These are phyloP conservation scores for Suhomyces pyralidae DNA, from an alignment of 805 yeast genomes.

Conservation along the genomic window DNA sequence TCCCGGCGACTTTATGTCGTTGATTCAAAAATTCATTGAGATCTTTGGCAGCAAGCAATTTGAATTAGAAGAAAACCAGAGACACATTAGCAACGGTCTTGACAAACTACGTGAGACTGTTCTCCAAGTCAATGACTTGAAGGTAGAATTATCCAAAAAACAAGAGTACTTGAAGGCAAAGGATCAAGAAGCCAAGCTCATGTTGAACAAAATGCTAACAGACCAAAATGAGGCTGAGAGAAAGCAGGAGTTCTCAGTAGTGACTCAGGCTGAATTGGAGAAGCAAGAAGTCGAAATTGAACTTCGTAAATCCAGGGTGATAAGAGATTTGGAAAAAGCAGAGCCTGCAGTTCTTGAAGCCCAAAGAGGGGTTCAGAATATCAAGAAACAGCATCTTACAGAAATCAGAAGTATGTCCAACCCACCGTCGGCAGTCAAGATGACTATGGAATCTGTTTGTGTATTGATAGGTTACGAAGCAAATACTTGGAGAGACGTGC, in stretches of 20 bases:
- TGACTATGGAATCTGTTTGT: slow-evolving; percentile 87
- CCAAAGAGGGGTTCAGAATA: slow-evolving; percentile 83
- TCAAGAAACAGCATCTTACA: slow-evolving; percentile 86
- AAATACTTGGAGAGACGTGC: slow-evolving; percentile 77
- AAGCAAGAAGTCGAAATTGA: slow-evolving; percentile 63
- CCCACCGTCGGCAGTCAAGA: slow-evolving; percentile 85
- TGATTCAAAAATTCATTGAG: slow-evolving; percentile 43
- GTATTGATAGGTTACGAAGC: slow-evolving; percentile 70
- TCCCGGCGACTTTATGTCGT: slow-evolving; percentile 57
- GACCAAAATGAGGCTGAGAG: slow-evolving; percentile 94
- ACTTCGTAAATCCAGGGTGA: slow-evolving; percentile 51
- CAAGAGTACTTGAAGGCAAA: slow-evolving; percentile 49
- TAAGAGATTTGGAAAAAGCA: slow-evolving; percentile 65
- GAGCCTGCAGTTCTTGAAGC: slow-evolving; percentile 88
- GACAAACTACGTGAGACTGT: slow-evolving; percentile 77
- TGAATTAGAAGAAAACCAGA: slow-evolving; percentile 60
- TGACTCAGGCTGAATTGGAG: slow-evolving; percentile 66
- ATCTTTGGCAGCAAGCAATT: slow-evolving; percentile 43
- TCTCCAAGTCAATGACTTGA: slow-evolving; percentile 61
- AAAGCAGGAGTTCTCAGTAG: slow-evolving; percentile 79
- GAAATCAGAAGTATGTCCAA: slow-evolving; percentile 86
- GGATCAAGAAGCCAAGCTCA: slow-evolving; percentile 64
- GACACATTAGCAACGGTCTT: slow-evolving; percentile 70
- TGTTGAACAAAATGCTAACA: slow-evolving; percentile 69
- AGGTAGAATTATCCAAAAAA: slow-evolving; percentile 52